Conservation (phyloP, 176 grass and related monocot species). For the Zea mays region DNA sequence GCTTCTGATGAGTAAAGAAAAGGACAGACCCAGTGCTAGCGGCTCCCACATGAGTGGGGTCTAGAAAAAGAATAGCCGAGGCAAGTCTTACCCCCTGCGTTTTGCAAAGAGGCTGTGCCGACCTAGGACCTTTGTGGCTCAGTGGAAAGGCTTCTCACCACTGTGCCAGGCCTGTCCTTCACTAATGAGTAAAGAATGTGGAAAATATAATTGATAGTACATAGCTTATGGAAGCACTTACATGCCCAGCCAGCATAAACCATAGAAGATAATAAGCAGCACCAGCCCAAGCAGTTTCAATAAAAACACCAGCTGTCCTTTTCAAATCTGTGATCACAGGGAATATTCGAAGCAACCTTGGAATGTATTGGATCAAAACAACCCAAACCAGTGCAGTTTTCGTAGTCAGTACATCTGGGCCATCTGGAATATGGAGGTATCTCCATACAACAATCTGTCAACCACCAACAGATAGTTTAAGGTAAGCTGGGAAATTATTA, state of each 20-base stretch:
- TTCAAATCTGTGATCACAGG: conserved; percentile 76
- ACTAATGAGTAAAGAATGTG: background rate
- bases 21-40: too few relatives aligned
- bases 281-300: conserved; percentile 93
- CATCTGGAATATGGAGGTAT: conserved; percentile 61
- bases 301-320: conserved; percentile 92
- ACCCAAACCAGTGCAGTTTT: conserved; percentile 72
- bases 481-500: background rate
- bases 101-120: too few relatives aligned
- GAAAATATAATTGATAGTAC: background rate
- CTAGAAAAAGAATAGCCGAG: too few relatives aligned
- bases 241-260: conserved; percentile 95
- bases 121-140: too few relatives aligned
- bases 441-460: conserved; percentile 87
- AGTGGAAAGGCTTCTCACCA: too few relatives aligned
- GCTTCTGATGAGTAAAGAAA: background rate
- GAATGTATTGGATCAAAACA: conserved; percentile 83
- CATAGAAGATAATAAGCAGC: conserved; percentile 94
- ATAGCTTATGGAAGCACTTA: conserved; percentile 47
- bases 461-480: conserved; percentile 34
- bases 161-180: too few relatives aligned
- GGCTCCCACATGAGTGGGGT: too few relatives aligned
- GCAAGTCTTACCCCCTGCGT: too few relatives aligned
- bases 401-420: conserved; percentile 55
- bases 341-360: conserved; percentile 71